These are phyloP conservation scores for Tuctoria greenei DNA, from an alignment of 176 grass and related monocot species.

Conservation along the genomic window DNA sequence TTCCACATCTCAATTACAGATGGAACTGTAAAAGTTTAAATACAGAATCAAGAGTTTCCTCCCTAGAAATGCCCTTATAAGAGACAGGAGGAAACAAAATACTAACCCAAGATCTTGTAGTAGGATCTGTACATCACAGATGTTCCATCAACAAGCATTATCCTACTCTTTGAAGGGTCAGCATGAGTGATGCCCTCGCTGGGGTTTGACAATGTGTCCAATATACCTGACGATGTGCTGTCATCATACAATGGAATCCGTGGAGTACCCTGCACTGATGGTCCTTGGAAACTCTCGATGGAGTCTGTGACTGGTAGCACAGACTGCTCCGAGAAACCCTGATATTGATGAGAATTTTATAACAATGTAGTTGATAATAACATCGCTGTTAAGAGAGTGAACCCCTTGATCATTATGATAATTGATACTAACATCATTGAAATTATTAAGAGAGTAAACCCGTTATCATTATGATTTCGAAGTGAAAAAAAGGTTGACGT, in stretches of 20 bases:
- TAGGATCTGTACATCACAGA: slow-evolving; percentile 97
- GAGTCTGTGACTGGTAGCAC: slow-evolving; percentile 41
- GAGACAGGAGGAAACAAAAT: not conserved
- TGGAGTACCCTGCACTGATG: slow-evolving; percentile 33
- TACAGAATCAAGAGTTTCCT: not conserved
- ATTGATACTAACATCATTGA: not conserved
- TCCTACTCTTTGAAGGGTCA: slow-evolving; percentile 61
- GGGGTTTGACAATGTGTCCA: slow-evolving; percentile 24
- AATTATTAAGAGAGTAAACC: not conserved
- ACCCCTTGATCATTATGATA: not conserved
- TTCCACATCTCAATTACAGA: slow-evolving; percentile 1
- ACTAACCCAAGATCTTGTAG: slow-evolving; percentile 91
- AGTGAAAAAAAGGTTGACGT: not conserved
- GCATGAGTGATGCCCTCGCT: slow-evolving; percentile 6
- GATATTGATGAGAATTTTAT: not conserved
- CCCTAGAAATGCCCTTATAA: slow-evolving; percentile 2
- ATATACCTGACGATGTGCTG: slow-evolving; percentile 30
- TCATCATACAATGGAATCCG: slow-evolving; percentile 43
- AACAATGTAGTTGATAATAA: not conserved
- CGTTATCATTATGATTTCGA: not conserved
- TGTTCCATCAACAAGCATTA: slow-evolving; percentile 93
- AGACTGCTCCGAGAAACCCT: slow-evolving; percentile 51
- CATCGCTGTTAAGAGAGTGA: not conserved
- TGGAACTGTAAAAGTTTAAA: not conserved
- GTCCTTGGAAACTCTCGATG: slow-evolving; percentile 35